Evolutionary conservation across 345 rosid genomes (phyloP).

Genomic region (Eucalyptus tenuipes): DNA sequence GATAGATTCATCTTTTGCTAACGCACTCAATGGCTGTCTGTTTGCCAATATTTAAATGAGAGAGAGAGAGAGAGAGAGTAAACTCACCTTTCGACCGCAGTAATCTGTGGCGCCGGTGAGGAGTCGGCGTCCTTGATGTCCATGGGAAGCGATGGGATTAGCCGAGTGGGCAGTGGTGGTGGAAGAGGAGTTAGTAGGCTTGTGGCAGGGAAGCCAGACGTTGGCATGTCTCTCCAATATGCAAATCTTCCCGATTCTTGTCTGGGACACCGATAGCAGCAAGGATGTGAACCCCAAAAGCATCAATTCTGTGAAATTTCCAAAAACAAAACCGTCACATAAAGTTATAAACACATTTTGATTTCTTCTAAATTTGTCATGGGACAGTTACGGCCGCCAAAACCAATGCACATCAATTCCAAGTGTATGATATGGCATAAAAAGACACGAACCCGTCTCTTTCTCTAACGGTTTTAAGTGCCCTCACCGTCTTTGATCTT

Average conservation of each 20-base stretch:
- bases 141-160: background rate
- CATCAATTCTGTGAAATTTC: slow-evolving; percentile 55
- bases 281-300: slow-evolving; percentile 82
- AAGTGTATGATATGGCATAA: background rate
- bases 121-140: slow-evolving; percentile 19
- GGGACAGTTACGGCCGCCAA: background rate
- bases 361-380: background rate
- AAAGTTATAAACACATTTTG: background rate
- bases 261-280: slow-evolving; percentile 50
- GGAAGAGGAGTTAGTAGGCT: background rate
- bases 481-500: slow-evolving; percentile 77
- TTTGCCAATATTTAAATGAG: background rate
- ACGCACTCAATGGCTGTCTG: background rate
- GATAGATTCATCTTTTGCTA: background rate
- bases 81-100: slow-evolving; percentile 17
- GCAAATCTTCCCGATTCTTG: slow-evolving; percentile 33
- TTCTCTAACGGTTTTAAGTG: background rate
- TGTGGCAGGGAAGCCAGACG: slow-evolving; percentile 48
- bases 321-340: background rate
- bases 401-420: background rate
- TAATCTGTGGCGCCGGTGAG: slow-evolving; percentile 26
- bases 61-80: background rate
- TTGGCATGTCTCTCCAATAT: slow-evolving; percentile 25
- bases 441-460: background rate
- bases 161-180: slow-evolving; percentile 17